Base-by-base conservation (phyloP, 2,329 filamentous ascomycete genomes). In the Aspergillus tubingensis region DNA sequence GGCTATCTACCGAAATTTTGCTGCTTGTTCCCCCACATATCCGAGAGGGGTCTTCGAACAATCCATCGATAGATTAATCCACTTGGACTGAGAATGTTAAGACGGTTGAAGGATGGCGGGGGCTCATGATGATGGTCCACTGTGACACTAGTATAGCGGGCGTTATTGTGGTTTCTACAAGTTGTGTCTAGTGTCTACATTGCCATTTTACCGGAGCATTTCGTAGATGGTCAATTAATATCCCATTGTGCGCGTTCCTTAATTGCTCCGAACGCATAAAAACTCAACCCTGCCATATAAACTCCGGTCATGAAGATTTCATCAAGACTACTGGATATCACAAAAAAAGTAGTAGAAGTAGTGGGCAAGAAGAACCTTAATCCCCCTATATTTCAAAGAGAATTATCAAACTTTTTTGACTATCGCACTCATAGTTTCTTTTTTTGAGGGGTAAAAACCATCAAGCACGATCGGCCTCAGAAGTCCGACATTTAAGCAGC, bases 401-500 rank as follows among this genome's bases (percentile, higher is more conserved):
- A 65, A 65, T 50, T 50, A 55, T 63, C 61, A 68, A 66, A 57
- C 65, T 66, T 67, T 67, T 62, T 60, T 65, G 62, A 68, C 65
- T 70, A 70, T 64, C 68, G 65, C 62, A 65, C 66, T 65, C 61
- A 68, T 5, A 36, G 32, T 36, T 36, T 36, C 32, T 13, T 36
- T 36, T 32, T 36, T 36, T 13, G 27, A 1, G 30, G 11, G 32
- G 55, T 57, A 51, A 65, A 65, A 57, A 52, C 32, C 54, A 62
- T 67, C 52, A 68, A 65, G 66, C 61, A 69, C 63, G 63, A 68
- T 54, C 48, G 62, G 63, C 56, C 58, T 57, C 52, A 53, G 52
- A 53, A 59, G 27, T 17, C 49, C 59, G 50, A 48, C 67, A 68
- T 70, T 76, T 78, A 80, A 69, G 74, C 74, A 65, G 78, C 76